These are phyloP conservation scores for Strobilomyces confusus DNA, from an alignment of 768 basidiomycete genomes.

Conservation along the genomic window DNA sequence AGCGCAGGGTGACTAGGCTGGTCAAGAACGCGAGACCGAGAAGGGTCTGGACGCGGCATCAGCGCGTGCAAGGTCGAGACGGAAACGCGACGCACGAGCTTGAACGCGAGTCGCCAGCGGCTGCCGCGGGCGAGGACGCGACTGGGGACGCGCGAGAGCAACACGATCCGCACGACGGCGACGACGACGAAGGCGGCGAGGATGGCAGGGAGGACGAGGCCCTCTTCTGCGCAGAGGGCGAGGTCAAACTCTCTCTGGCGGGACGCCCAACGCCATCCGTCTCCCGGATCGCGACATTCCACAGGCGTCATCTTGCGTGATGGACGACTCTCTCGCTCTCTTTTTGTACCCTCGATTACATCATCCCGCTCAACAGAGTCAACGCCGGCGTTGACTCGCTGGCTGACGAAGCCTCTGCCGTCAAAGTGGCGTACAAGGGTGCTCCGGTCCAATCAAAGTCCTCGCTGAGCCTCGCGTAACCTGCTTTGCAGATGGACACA, in stretches of 20 bases:
- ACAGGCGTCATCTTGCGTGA: slow-evolving; percentile 31
- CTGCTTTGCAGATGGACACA: no score
- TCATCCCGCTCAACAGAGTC: no score
- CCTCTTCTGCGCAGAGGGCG: slow-evolving; percentile 81
- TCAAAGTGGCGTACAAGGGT: no score
- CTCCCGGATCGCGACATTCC: slow-evolving; percentile 43
- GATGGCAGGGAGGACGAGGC: slow-evolving; percentile 52
- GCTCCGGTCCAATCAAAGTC: no score
- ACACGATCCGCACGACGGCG: slow-evolving; percentile 36
- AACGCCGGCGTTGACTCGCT: no score
- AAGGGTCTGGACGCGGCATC: slow-evolving; percentile 37
- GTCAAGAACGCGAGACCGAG: slow-evolving; percentile 43
- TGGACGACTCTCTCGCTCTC: background rate
- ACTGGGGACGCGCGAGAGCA: slow-evolving; percentile 23
- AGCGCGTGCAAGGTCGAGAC: background rate
- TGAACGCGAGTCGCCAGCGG: slow-evolving; percentile 48
- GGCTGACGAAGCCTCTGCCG: no score
- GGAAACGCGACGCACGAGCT: slow-evolving; percentile 52
- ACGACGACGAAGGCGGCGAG: slow-evolving; percentile 44
- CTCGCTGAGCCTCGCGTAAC: no score
- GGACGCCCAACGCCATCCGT: slow-evolving; percentile 68
- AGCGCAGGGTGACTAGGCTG: slow-evolving; percentile 42
- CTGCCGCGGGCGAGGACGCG: slow-evolving; percentile 45
- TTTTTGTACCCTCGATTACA: no score
- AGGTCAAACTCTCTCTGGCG: slow-evolving; percentile 62